Conservation (phyloP, 2,329 filamentous ascomycete genomes). For the Phoma sp. region DNA sequence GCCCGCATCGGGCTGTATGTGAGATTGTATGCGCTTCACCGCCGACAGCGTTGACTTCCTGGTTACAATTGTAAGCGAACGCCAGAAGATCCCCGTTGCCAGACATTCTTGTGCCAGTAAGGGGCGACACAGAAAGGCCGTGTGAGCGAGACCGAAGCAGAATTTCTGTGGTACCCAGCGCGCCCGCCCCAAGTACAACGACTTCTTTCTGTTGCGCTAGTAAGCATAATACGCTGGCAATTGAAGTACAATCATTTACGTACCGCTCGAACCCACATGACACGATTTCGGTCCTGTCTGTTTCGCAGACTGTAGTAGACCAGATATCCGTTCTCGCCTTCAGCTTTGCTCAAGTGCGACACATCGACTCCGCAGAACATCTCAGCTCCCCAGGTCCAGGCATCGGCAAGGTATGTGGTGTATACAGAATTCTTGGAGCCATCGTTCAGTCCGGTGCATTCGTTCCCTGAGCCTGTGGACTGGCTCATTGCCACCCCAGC, state of each 20-base stretch:
- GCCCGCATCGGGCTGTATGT: background rate
- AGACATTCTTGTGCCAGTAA: constrained; percentile 57
- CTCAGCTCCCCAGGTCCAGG: constrained; percentile 75
- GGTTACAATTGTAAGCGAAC: constrained; percentile 68
- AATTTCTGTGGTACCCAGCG: constrained; percentile 69
- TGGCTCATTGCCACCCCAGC: constrained; percentile 69
- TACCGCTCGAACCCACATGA: constrained; percentile 5
- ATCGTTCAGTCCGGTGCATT: constrained; percentile 69
- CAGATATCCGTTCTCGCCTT: background rate
- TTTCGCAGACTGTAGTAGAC: background rate
- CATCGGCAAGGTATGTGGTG: constrained; percentile 71
- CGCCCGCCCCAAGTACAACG: constrained; percentile 70
- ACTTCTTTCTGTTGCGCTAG: constrained; percentile 55
- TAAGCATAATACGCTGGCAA: background rate
- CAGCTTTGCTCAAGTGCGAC: constrained; percentile 59
- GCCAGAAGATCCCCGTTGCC: constrained; percentile 71
- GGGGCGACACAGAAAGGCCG: constrained; percentile 63
- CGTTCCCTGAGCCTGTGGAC: constrained; percentile 66
- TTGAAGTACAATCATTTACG: background rate
- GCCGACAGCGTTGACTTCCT: constrained; percentile 55
- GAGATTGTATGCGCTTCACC: background rate
- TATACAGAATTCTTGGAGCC: constrained; percentile 70
- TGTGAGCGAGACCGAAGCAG: constrained; percentile 45
- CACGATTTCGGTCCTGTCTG: too few species aligned
- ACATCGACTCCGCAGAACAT: constrained; percentile 74